Evolutionary conservation across 192 early-diverging fungal genomes (phyloP).

Genomic region (Physocladia obscura): DNA sequence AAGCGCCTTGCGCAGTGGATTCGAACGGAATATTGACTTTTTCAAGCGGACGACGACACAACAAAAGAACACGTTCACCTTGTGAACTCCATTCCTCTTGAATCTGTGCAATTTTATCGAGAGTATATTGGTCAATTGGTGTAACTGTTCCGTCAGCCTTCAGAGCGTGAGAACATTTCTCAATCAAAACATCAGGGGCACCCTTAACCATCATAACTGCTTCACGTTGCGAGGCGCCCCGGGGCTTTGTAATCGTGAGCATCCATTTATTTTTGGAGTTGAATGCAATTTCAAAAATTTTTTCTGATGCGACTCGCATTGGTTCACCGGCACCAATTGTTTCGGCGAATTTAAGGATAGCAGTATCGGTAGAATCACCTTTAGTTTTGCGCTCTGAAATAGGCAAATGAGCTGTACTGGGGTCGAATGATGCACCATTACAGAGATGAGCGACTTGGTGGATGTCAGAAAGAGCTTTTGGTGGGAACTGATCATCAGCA

Average conservation of each 20-base stretch:
- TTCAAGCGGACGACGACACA: not conserved
- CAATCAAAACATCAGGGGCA: constrained; percentile 74
- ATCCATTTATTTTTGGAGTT: constrained; percentile 89
- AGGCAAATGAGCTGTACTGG: constrained; percentile 42
- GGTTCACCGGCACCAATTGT: constrained; percentile 33
- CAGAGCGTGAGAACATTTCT: constrained; percentile 66
- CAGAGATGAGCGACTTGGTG: constrained; percentile 47
- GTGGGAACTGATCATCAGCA: not conserved
- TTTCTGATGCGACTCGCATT: constrained; percentile 32
- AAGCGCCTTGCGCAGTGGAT: not conserved
- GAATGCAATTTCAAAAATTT: constrained; percentile 90
- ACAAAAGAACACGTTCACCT: constrained; percentile 81
- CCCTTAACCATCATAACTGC: constrained; percentile 66
- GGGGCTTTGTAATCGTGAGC: constrained; percentile 60
- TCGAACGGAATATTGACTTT: not conserved
- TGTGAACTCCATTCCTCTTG: constrained; percentile 56
- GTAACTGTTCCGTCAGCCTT: constrained; percentile 45
- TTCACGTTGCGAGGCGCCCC: not conserved
- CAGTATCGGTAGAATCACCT: constrained; percentile 41
- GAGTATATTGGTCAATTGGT: constrained; percentile 7
- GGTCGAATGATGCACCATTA: constrained; percentile 67
- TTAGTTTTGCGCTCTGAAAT: constrained; percentile 55
- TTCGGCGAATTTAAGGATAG: constrained; percentile 34
- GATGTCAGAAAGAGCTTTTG: not conserved
- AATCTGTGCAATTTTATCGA: constrained; percentile 58